Evolutionary conservation across 768 basidiomycete species (phyloP), one percentile per base, ranked within the genome.

Genomic region (Gloeophyllum trabeum): DNA sequence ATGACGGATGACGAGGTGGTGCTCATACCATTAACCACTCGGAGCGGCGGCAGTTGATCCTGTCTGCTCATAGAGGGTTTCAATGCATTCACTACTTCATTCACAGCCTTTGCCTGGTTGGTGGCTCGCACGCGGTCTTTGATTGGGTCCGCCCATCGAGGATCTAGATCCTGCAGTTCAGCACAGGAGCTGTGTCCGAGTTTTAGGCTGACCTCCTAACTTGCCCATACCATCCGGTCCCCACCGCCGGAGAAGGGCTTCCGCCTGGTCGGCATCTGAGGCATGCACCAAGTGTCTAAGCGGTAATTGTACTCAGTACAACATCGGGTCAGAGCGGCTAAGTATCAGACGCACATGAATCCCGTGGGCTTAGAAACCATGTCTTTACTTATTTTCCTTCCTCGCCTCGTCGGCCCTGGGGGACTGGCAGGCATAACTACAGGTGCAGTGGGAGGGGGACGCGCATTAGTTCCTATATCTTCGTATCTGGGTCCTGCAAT

Each of bases 181-280:
- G 47, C 44, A 46, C 40, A 45, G 45, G 39, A 43, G 35, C 39
- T 38, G 53, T 44, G 46, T 18, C n/a, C n/a, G n/a, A n/a, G n/a
- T n/a, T n/a, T n/a, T n/a, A n/a, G 20, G 44, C 77, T 63, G 54
- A 89, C 89, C 82, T 65, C 83, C 87, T 40, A 92, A 65, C 61
- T 93, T 92, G 45, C 88, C 88, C 59, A 88, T 62, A 30, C 88
- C 81, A 61, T 93, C 90, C 35, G 84, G 82, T 26, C 84, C 82
- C 89, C 91, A 92, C 43, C 88, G 75, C 49, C 75, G 79, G 39
- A 93, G 78, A 46, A 93, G 70, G 20, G 84, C 89, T 59, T 87
- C 85, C 24, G 86, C 76, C 57, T 93, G 86, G 62, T 86, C 85
- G 10, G 82, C 86, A 62, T 91, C 86, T 44, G 86, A 90, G 23